These are phyloP conservation scores for Solanum tarijense DNA, from an alignment of 257 asterid species.

Conservation along the genomic window DNA sequence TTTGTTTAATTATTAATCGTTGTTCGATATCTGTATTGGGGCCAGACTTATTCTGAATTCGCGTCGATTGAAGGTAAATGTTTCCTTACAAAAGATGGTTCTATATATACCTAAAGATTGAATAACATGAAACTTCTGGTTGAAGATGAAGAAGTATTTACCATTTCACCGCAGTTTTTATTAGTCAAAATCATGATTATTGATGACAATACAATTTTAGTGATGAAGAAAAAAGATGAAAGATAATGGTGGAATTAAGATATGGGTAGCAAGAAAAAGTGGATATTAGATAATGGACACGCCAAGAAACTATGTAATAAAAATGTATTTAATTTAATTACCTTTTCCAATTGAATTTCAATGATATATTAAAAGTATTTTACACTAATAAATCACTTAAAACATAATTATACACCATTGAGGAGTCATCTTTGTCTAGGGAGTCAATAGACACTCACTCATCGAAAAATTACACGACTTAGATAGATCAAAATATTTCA, in stretches of 20 bases:
- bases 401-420: background rate
- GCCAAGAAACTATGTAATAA: constrained; percentile 27
- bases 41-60: fast-evolving
- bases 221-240: background rate
- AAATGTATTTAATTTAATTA: background rate
- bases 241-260: background rate
- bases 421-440: background rate
- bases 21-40: background rate
- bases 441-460: background rate
- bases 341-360: background rate
- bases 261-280: constrained; percentile 15
- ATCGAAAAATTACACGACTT: background rate
- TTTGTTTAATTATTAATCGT: background rate
- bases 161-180: fast-evolving
- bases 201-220: constrained; percentile 17
- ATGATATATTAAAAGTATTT: background rate
- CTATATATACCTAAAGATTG: background rate
- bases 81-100: background rate
- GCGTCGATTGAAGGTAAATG: background rate
- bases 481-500: background rate
- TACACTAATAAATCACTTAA: background rate
- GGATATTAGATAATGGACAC: constrained; percentile 50
- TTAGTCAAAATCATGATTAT: background rate
- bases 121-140: background rate
- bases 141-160: background rate